These are phyloP conservation scores for Mucor circinelloides DNA, from an alignment of 371 early-diverging fungal species.

Conservation along the genomic window DNA sequence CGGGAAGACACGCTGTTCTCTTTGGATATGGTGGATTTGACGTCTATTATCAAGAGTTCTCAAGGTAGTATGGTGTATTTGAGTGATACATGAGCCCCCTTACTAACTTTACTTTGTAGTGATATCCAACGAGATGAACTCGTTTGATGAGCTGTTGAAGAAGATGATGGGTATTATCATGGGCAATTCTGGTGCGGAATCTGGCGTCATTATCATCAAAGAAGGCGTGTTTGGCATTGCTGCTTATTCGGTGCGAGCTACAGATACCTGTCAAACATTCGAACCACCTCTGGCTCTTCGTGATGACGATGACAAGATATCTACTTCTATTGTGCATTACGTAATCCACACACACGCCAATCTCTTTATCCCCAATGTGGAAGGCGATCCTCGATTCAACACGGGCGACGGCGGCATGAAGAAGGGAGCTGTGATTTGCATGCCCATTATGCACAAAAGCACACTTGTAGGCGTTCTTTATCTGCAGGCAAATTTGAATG, in stretches of 20 bases:
- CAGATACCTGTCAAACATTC: conserved; percentile 33
- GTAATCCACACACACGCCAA: conserved; percentile 43
- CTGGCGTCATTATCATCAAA: conserved; percentile 49
- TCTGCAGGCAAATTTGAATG: conserved; percentile 55
- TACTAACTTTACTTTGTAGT: conserved; percentile 15
- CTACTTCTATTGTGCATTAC: conserved; percentile 43
- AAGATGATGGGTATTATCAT: conserved; percentile 52
- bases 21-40: conserved; percentile 50
- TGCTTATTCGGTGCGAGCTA: conserved; percentile 36
- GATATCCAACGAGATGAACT: conserved; percentile 51
- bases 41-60: conserved; percentile 50
- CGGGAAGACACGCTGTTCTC: conserved; percentile 39
- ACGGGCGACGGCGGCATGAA: conserved; percentile 31
- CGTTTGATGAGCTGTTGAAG: conserved; percentile 47
- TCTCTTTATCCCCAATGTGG: conserved; percentile 44
- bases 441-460: conserved; percentile 59
- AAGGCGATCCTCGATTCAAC: conserved; percentile 42
- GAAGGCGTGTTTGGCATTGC: conserved; percentile 47
- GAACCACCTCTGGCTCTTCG: conserved; percentile 42
- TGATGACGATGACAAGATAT: conserved; percentile 40
- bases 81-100: no score
- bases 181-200: conserved; percentile 48
- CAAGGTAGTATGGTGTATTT: conserved; percentile 40
- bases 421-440: conserved; percentile 52
- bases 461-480: conserved; percentile 58